phyloP scores from a whole-genome alignment of 2,329 filamentous ascomycete species.

The Purpureocillium takamizusanense region DNA sequence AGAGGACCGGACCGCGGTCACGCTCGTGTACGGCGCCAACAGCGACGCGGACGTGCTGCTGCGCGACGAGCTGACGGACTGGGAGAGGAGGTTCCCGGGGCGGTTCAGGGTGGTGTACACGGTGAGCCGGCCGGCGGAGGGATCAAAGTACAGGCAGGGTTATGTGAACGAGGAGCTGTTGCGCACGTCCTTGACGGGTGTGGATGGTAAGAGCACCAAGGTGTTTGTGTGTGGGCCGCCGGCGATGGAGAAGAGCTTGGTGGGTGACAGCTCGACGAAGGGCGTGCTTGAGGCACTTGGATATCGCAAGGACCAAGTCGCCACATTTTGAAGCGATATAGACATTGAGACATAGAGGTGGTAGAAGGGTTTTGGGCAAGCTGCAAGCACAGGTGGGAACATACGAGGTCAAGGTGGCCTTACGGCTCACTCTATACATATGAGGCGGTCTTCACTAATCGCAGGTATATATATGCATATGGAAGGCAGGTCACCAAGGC shows the following conservation, averaged over 20 bases:
- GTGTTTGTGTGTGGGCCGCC: constrained; percentile 64
- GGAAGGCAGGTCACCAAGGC: too few species aligned
- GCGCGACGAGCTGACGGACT: constrained; percentile 44
- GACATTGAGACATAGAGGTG: neutral
- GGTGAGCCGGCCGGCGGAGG: constrained; percentile 37
- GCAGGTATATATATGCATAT: too few species aligned
- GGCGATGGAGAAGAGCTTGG: constrained; percentile 51
- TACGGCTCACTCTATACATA: too few species aligned
- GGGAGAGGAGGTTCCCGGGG: constrained; percentile 40
- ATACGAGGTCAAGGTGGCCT: too few species aligned
- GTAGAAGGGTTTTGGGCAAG: too few species aligned
- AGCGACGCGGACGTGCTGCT: constrained; percentile 51
- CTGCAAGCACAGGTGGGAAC: too few species aligned
- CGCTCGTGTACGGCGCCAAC: constrained; percentile 59
- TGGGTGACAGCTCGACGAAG: constrained; percentile 30
- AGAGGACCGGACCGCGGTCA: constrained; percentile 51
- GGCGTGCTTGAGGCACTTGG: constrained; percentile 50
- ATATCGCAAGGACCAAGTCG: constrained; percentile 46
- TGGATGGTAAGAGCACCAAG: constrained; percentile 32
- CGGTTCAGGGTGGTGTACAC: constrained; percentile 51
- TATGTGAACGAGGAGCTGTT: constrained; percentile 50
- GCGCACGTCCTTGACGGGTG: constrained; percentile 32
- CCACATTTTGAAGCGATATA: constrained; percentile 38
- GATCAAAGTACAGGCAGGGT: constrained; percentile 38
- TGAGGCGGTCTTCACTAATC: too few species aligned